Base-by-base conservation (phyloP, 352 stramenopile genomes). In the Globisporangium heterothallicum region DNA sequence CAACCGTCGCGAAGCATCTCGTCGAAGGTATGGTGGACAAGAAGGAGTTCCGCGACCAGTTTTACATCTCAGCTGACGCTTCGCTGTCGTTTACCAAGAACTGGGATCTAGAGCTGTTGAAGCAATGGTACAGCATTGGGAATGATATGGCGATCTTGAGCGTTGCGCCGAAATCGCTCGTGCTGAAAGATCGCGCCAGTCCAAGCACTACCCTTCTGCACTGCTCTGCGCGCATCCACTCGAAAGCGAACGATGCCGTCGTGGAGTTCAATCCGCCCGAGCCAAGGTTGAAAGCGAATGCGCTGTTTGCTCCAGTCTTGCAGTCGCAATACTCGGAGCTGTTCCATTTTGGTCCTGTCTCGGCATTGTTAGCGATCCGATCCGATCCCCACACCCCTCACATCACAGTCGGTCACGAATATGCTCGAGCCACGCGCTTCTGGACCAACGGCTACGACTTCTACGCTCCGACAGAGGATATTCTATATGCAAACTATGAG, bases 371-470 rank as follows among this genome's bases (percentile, higher is more conserved):
- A 19, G 64, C 64, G 21, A 74, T 92, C 43, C 84, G 79, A 8
- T 92, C 84, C 1, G 84, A 95, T 46, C 78, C 84, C 4, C 63
- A 91, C 53, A 76, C 84, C 2, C 50, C 74, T n/a, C 45, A 78
- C 24, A 49, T 88, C 19, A 70, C 61, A 1, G 67, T 86, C 41
- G 84, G 82, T 16, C 53, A 79, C 56, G 83, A 92, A 34, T 95
- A 90, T 56, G 70, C 74, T 43, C 80, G 84, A 16, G 84, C 84
- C 2, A 73, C 80, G 24, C 80, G 84, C 24, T 95, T 92, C 57
- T 95, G 84, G 84, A 95, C 84, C 25, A 64, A 68, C 16, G 84
- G 82, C 25, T 93, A 87, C 63, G 84, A 95, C 36, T 93, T 95
- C 41, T 95, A 95, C 59, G 62, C 84, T 18, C 84, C 80, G 6